Base-by-base conservation (phyloP, 2,329 filamentous ascomycete genomes). In the Tricladium varicosporioides region DNA sequence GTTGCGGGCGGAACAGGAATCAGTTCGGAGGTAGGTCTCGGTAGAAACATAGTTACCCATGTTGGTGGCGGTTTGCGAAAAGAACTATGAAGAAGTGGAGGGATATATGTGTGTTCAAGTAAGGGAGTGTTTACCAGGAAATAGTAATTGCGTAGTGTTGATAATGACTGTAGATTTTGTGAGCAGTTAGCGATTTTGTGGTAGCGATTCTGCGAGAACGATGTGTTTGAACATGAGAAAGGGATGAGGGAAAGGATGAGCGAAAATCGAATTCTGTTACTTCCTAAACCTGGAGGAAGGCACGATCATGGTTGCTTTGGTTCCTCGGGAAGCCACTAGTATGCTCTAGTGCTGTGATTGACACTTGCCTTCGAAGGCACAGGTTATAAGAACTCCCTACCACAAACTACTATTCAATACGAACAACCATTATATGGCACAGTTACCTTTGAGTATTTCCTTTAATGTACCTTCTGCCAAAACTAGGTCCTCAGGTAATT, bases 401-500 rank as follows among this genome's bases (percentile, higher is more conserved):
- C 3, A 27, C 22, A 27, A 27, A 4, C n/a, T n/a, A n/a, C n/a
- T n/a, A n/a, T n/a, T n/a, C n/a, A n/a, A 27, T 3, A 27, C 22
- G 22, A 27, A 27, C 22, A 27, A 27, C 22, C 22, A 7, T 27
- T 27, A 3, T 7, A 27, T 27, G 7, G 22, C 7, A 27, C 7
- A 19, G 15, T 47, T 27, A 19, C 45, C 51, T 31, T 47, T 50
- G 16, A 53, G 47, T 5, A 27, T 50, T 36, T 46, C 53, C 46
- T 56, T 54, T 13, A 59, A 27, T 5, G 48, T 48, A n/a, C 13
- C 32, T 18, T 53, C 47, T 0, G 32, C 49, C 5, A 59, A 40
- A n/a, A 33, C 48, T 49, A 59, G 31, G 0, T 49, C 53, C 31
- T 59, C 53, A 2, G 50, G 51, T 18, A 60, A 13, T 31, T 18